Percentiles rank a stretch among this genome's conserved stretches.
These are phyloP conservation scores for Spongospora subterranea DNA, from an alignment of 208 protist species.

Conservation along the genomic window DNA sequence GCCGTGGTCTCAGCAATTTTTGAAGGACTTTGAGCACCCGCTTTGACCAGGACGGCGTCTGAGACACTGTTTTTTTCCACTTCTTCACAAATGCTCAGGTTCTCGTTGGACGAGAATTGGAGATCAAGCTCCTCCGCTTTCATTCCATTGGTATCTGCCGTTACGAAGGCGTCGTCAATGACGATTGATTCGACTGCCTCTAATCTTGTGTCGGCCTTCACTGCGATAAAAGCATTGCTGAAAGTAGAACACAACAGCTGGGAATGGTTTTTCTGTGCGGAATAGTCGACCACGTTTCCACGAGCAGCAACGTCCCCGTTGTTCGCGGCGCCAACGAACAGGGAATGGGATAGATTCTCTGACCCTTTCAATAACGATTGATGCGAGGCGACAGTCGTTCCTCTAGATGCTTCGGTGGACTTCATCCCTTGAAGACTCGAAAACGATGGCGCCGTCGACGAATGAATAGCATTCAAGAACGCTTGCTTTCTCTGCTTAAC, in stretches of 20 bases:
- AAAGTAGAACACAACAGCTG: no score
- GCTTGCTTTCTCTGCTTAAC: background rate
- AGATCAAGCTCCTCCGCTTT: background rate
- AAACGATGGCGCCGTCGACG: no score
- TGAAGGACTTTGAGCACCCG: no score
- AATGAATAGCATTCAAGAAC: no score
- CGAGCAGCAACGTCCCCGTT: background rate
- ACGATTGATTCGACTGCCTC: conserved; percentile 15
- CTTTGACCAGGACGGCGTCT: no score
- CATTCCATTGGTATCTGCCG: background rate
- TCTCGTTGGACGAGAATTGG: background rate
- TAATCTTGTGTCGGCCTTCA: background rate
- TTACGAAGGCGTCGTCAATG: background rate
- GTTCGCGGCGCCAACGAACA: background rate
- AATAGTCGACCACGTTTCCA: background rate
- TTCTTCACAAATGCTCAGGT: background rate
- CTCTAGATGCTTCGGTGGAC: background rate
- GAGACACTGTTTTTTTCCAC: background rate
- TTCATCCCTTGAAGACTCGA: background rate
- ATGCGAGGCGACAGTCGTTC: background rate
- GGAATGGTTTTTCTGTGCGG: background rate
- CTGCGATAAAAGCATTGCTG: background rate
- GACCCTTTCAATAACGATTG: background rate
- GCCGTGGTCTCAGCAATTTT: no score
- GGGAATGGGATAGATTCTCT: background rate